Conservation (phyloP, 2,329 filamentous ascomycete species). For the Diplodia mutila region DNA sequence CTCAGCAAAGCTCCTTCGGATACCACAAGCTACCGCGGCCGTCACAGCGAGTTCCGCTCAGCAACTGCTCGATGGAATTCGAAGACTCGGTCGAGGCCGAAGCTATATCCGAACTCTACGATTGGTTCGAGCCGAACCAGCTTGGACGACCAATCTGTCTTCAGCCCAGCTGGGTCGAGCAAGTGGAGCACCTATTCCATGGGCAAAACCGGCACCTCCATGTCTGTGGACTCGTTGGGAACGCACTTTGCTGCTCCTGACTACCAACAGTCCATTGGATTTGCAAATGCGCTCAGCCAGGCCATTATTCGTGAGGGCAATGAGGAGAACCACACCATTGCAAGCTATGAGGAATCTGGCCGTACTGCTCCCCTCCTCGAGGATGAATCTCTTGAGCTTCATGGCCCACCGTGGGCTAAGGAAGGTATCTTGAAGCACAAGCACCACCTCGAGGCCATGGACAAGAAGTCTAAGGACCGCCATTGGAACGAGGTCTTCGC, state of each 20-base stretch:
- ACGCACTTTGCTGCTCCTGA: conserved; percentile 75
- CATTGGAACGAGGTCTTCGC: conserved; percentile 96
- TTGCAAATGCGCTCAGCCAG: conserved; percentile 93
- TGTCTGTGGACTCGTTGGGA: conserved; percentile 88
- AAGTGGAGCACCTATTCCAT: conserved; percentile 95
- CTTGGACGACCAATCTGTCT: conserved; percentile 88
- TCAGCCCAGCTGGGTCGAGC: conserved; percentile 89
- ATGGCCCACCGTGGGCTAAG: conserved; percentile 97
- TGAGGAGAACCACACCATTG: conserved; percentile 69
- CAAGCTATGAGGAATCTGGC: conserved; percentile 61
- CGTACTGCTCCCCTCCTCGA: conserved; percentile 72
- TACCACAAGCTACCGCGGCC: conserved; percentile 71
- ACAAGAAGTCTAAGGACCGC: conserved; percentile 90
- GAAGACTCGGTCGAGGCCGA: conserved; percentile 81
- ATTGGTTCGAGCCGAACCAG: conserved; percentile 92
- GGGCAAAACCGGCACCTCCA: conserved; percentile 85
- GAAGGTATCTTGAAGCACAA: conserved; percentile 96
- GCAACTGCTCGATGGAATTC: conserved; percentile 76
- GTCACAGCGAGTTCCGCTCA: conserved; percentile 66
- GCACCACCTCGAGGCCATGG: conserved; percentile 87
- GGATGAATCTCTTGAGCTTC: conserved; percentile 88
- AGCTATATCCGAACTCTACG: conserved; percentile 75
- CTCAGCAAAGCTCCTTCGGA: conserved; percentile 94
- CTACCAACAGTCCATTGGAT: conserved; percentile 95
- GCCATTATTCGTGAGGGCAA: conserved; percentile 92